phyloP scores from a whole-genome alignment of 495 filamentous ascomycete species.

The Aspergillus bertholletiae region DNA sequence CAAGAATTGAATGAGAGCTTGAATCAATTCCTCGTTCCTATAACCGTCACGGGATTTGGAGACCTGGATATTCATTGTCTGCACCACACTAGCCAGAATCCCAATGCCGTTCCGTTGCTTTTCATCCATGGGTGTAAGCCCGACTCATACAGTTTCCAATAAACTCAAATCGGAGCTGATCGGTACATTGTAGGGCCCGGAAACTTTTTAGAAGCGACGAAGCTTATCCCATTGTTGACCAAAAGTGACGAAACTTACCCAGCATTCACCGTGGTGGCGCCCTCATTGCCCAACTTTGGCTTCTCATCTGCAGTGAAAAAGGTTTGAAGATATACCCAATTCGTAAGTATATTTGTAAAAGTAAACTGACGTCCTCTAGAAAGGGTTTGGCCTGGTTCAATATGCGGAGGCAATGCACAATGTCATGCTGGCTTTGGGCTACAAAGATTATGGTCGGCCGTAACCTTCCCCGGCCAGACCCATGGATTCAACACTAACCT shows the following conservation, averaged over 20 bases:
- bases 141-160: not conserved
- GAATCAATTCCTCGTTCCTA: conserved; percentile 32
- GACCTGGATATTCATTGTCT: conserved; percentile 45
- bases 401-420: conserved; percentile 42
- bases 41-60: conserved; percentile 35
- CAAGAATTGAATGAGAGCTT: conserved; percentile 37
- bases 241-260: conserved; percentile 38
- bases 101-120: conserved; percentile 55
- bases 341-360: not conserved
- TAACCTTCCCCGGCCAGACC: not conserved
- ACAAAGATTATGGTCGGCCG: conserved; percentile 38
- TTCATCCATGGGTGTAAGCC: conserved; percentile 57
- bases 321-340: conserved; percentile 18
- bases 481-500: not conserved
- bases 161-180: not conserved
- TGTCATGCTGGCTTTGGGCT: conserved; percentile 41
- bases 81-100: conserved; percentile 50
- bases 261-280: conserved; percentile 65
- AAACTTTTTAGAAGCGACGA: conserved; percentile 62
- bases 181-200: conserved; percentile 54
- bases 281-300: conserved; percentile 70
- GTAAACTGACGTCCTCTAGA: conserved; percentile 12
- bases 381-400: conserved; percentile 39
- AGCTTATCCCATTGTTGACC: conserved; percentile 57
- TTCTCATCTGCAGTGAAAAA: conserved; percentile 56